Base-by-base conservation (phyloP, 1,284 basidiomycete species). In the Microbotryum lychnidis-dioicae region DNA sequence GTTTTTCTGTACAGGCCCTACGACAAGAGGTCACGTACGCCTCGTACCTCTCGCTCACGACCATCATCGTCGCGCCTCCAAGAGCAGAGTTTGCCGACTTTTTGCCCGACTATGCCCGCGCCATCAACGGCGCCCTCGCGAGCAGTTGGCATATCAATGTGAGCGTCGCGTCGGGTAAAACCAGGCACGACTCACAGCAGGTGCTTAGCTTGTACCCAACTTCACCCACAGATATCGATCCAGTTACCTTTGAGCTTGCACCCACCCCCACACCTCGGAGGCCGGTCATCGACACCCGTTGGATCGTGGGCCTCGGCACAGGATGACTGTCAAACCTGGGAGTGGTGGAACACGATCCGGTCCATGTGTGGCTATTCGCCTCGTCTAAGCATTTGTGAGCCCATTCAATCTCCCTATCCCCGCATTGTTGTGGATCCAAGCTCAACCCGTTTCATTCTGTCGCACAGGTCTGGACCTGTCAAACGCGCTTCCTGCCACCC, bases 261-360 rank as follows among this genome's bases (percentile, higher is more conserved):
- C 64, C 75, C 67, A 57, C 74, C 59, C 69, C 73, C 65, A 42
- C 54, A 64, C 60, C 54, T 69, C 44, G 50, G 66, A 57, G 59
- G 65, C 8, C 65, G 67, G 21, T 60, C 65, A 2, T 64, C 65
- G 4, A 63, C 66, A 18, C 66, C 65, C 59, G 65, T 60, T 37
- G 52, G 61, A 2, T 52, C 53, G 31, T 2, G 57, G 44, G 23
- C 76, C 73, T 18, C 75, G 79, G 56, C 81, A 66, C 79, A 80
- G 8, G 86, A 90, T 67, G 80, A 89, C 25, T 86, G 87, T 72
- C 84, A 84, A 6, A 90, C 88, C 1, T 99, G 94, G 93, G 93
- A 98, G 75, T 91, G 92, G 81, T 99, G 96, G 96, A 93, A 97
- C 75, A 82, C 86, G 52, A 89, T 98, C 62, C 81, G 92, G 61